phyloP scores from a whole-genome alignment of 495 filamentous ascomycete genomes.

The Rostrohypoxylon terebratum region DNA sequence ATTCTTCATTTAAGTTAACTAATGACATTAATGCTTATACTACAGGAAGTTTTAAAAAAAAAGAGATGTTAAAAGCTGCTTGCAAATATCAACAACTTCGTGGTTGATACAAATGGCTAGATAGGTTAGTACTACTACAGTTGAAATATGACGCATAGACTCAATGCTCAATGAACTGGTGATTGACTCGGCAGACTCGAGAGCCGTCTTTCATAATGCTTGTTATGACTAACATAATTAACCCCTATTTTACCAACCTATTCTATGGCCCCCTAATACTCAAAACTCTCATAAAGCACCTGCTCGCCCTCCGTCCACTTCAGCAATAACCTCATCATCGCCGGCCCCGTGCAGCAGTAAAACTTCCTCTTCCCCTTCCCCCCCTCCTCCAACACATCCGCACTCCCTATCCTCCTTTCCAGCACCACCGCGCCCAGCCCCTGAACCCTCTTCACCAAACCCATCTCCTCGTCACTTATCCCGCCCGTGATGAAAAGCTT shows the following conservation, averaged over 20 bases:
- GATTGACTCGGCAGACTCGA: too few species aligned
- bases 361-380: slow-evolving; percentile 61
- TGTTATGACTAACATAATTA: neutral
- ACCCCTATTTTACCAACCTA: neutral
- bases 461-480: slow-evolving; percentile 47
- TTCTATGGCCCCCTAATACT: slow-evolving; percentile 61
- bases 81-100: neutral
- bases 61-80: too few species aligned
- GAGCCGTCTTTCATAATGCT: neutral
- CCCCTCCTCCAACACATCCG: slow-evolving; percentile 63
- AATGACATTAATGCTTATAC: too few species aligned
- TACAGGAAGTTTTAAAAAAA: too few species aligned
- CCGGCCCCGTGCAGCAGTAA: slow-evolving; percentile 73
- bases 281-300: slow-evolving; percentile 77
- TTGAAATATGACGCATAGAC: too few species aligned
- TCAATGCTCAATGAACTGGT: too few species aligned
- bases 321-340: slow-evolving; percentile 66
- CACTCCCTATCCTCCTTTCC: slow-evolving; percentile 64
- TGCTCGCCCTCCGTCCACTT: slow-evolving; percentile 73
- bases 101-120: too few species aligned
- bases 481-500: slow-evolving; percentile 71
- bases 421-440: slow-evolving; percentile 58
- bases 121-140: too few species aligned
- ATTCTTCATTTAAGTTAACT: too few species aligned
- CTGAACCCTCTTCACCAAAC: slow-evolving; percentile 38